Base-by-base conservation (phyloP, 306 rosid species). In the Betula pendula region DNA sequence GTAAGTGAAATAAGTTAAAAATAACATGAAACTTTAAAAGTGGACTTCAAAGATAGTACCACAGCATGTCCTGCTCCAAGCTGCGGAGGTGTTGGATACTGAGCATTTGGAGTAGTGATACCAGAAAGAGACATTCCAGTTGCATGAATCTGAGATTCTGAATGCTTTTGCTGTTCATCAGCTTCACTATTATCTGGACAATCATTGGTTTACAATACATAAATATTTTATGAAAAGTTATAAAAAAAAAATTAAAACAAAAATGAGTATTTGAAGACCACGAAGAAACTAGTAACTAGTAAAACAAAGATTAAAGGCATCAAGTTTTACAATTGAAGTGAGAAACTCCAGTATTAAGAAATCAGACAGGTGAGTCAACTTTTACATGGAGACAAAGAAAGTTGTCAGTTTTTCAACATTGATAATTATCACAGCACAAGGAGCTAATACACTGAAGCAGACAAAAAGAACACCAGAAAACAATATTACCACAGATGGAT, bases 51-150 rank as follows among this genome's bases (percentile, higher is more conserved):
- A 81, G 75, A 70, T 76, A 51, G 79, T 86, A 94, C 98, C 98
- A 94, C 58, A 74, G 98, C 76, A 76, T 81, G 91, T 47, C 85
- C 97, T 56, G 93, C 76, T 81, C 98, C 98, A 81, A 86, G 80
- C 76, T 86, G 96, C 0, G 94, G 78, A 86, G 93, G 89, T 53
- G 84, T 50, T 81, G 78, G 82, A 86, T 92, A 90, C 81, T 72
- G 98, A 80, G 82, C 85, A 80, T 76, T 81, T 79, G 85, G 88
- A 52, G 84, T 53, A 77, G 83, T 81, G 40, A 81, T 76, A 58
- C 80, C 85, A 45, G 89, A 76, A 70, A 86, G 85, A 77, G 91
- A 84, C 83, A 91, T 60, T 82, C 87, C 93, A 71, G 88, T 79
- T 75, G 76, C 78, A 56, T 77, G 89, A 82, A 81, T 74, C 82